phyloP scores from a whole-genome alignment of 305 asterid species.

The Fraxinus floribunda region DNA sequence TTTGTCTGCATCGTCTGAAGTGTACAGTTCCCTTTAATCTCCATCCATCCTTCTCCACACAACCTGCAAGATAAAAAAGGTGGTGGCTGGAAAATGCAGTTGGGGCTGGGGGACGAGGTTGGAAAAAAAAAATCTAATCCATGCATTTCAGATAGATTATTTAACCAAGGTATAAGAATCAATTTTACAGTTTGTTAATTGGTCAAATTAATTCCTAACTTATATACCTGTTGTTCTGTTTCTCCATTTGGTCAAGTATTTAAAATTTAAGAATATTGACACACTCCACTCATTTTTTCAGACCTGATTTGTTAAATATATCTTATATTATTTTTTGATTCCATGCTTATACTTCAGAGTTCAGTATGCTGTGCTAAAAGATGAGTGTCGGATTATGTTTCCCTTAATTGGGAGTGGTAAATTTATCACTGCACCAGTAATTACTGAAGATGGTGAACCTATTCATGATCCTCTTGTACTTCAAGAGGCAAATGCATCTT shows the following conservation, averaged over 20 bases:
- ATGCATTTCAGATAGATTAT: not conserved
- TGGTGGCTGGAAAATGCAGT: not conserved
- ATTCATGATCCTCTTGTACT: constrained; percentile 73
- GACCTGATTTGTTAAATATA: constrained; percentile 15
- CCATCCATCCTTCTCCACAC: not conserved
- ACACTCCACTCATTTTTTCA: constrained; percentile 7
- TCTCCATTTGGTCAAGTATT: not conserved
- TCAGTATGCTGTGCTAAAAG: constrained; percentile 65
- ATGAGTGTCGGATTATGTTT: constrained; percentile 68
- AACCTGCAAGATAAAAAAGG: not conserved
- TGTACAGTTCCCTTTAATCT: not conserved
- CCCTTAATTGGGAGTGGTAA: constrained; percentile 80
- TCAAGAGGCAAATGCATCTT: constrained; percentile 52
- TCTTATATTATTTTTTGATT: constrained; percentile 15
- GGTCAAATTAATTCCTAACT: constrained; percentile 13
- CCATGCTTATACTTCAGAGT: constrained; percentile 43
- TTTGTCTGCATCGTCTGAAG: not conserved
- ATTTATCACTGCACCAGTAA: constrained; percentile 75
- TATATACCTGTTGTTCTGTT: not conserved
- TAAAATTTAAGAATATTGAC: not conserved
- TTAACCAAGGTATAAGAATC: not conserved
- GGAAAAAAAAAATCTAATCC: not conserved
- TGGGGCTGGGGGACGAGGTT: not conserved
- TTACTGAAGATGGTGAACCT: constrained; percentile 69
- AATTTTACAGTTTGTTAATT: not conserved